phyloP scores from a whole-genome alignment of 768 basidiomycete species.

The Chlorophyllum brunneum region DNA sequence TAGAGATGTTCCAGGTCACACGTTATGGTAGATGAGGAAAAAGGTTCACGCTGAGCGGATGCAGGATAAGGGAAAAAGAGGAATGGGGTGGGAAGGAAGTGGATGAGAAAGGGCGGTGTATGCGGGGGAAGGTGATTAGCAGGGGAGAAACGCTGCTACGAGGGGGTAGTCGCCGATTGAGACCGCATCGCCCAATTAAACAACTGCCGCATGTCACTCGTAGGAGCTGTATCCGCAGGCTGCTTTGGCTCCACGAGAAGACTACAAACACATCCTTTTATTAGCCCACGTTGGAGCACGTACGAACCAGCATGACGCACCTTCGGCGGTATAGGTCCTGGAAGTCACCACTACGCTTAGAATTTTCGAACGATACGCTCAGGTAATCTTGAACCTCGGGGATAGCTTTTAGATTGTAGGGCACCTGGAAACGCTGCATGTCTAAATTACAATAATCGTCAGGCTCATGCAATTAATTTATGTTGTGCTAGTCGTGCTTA shows the following conservation, averaged over 20 bases:
- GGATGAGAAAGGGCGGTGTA: conserved; percentile 15
- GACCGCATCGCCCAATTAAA: conserved; percentile 78
- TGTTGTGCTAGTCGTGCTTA: conserved; percentile 19
- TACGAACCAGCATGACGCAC: conserved; percentile 34
- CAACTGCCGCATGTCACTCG: conserved; percentile 70
- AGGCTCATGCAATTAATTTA: background rate
- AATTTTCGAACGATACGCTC: conserved; percentile 66
- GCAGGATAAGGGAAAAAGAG: conserved; percentile 1
- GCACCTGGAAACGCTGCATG: conserved; percentile 88
- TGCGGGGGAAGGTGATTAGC: conserved; percentile 10
- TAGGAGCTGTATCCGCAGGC: conserved; percentile 62
- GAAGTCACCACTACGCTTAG: conserved; percentile 75
- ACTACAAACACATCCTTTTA: conserved; percentile 32
- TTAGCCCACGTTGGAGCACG: conserved; percentile 4
- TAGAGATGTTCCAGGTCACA: conserved; percentile 16
- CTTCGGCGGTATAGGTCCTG: conserved; percentile 85
- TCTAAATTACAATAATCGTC: conserved; percentile 37
- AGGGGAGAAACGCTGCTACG: no score
- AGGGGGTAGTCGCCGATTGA: conserved; percentile 31
- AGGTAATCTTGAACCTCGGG: conserved; percentile 86
- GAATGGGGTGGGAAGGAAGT: conserved; percentile 9
- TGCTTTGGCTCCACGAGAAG: conserved; percentile 82
- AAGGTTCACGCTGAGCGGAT: conserved; percentile 1
- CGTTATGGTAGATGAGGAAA: conserved; percentile 8
- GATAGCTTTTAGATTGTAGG: conserved; percentile 84